Evolutionary conservation across 371 early-diverging fungal genomes (phyloP), one percentile per base, ranked within the genome.

Genomic region (Catenaria anguillulae): DNA sequence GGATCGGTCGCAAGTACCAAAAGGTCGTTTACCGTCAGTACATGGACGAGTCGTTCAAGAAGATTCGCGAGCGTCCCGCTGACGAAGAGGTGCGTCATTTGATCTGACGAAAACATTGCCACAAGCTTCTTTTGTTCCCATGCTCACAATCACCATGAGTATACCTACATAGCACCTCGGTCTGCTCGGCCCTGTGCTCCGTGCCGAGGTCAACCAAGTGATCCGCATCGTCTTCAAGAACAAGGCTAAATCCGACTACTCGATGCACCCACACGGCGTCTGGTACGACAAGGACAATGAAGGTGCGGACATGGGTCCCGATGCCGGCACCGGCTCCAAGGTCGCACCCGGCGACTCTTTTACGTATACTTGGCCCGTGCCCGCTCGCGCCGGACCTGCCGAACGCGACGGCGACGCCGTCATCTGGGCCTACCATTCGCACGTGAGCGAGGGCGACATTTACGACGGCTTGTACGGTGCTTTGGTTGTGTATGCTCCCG

Each of bases 191-290:
- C 80, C 80, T 23, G 64, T 77, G 21, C 63, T 79, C 56, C 70
- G 78, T 58, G 80, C 74, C 21, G 78, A 79, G 62, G 75, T 73
- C 46, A 77, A 77, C 17, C 77, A 77, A 63, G 72, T 69, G 34
- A 55, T 79, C 24, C 67, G 64, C 10, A 70, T 79, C 33, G 52
- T 59, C 6, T 77, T 77, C 65, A 54, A 64, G 37, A 79, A 79
- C 63, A 66, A 62, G 40, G 77, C 77, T 0, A 64, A 55, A 17
- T 62, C 73, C n/a, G 68, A 74, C 5, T 74, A 67, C 60, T 73
- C 72, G 46, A 60, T 79, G n/a, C 77, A 77, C 68, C 76, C 78
- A 12, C 72, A 75, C 62, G 66, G 65, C 33, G 36, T 60, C 12
- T 29, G 10, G 1, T 64, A 64, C 65, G 33, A 29, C 33, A 33